phyloP scores from a whole-genome alignment of 225 moss, liverwort and hornwort genomes.

The Bryum argenteum region DNA sequence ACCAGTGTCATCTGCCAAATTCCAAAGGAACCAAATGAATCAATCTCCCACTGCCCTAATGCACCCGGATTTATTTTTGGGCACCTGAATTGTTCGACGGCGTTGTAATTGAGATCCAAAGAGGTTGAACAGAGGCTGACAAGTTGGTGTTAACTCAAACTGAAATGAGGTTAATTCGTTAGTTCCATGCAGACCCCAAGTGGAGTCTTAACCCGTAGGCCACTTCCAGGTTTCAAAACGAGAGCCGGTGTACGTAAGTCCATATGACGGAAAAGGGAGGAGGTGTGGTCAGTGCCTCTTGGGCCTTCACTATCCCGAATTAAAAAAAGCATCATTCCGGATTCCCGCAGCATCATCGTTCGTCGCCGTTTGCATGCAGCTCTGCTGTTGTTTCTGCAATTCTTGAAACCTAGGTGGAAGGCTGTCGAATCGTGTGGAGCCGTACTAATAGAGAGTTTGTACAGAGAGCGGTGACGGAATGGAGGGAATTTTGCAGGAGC shows the following conservation, averaged over 20 bases:
- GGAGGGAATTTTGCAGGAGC: not conserved
- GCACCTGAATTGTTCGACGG: conserved; percentile 19
- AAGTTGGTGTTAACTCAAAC: conserved; percentile 9
- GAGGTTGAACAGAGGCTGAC: conserved; percentile 21
- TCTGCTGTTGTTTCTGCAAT: not conserved
- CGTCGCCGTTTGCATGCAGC: conserved; percentile 7
- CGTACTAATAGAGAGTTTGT: not conserved
- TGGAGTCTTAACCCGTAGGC: conserved; percentile 15
- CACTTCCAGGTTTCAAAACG: conserved; percentile 32
- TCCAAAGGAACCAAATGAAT: not conserved
- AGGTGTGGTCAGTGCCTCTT: conserved; percentile 44
- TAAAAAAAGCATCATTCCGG: conserved; percentile 31
- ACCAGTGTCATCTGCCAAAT: conserved; percentile 9
- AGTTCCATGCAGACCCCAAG: conserved; percentile 6
- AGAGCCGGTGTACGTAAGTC: conserved; percentile 14
- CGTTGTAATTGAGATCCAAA: conserved; percentile 26
- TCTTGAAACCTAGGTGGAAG: not conserved
- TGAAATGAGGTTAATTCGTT: conserved; percentile 13
- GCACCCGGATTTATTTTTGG: not conserved
- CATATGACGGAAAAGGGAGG: conserved; percentile 14
- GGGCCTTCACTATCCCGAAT: conserved; percentile 24
- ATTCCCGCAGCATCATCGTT: conserved; percentile 28
- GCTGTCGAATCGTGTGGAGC: not conserved
- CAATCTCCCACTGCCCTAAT: conserved; percentile 14
- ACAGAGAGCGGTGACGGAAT: not conserved